Evolutionary conservation across 306 rosid genomes (phyloP).

Genomic region (Sechiopsis laciniata): DNA sequence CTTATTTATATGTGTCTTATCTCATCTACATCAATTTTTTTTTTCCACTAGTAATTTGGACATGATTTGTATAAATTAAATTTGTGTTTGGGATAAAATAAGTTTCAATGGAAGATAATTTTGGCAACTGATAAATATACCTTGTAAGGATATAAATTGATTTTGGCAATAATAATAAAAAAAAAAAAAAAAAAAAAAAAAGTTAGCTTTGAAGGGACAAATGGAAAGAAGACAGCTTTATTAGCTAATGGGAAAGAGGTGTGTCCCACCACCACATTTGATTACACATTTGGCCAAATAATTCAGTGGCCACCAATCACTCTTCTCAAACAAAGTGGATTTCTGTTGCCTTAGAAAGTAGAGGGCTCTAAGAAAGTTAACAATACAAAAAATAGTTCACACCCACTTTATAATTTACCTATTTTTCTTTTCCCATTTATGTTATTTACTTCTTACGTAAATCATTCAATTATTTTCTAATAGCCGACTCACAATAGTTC

Average conservation of each 20-base stretch:
- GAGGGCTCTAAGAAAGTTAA: background rate
- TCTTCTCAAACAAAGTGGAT: conserved; percentile 9
- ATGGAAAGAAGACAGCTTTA: conserved; percentile 3
- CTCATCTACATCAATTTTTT: background rate
- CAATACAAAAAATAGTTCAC: no score
- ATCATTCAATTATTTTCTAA: background rate
- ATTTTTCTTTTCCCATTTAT: background rate
- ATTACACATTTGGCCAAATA: conserved; percentile 8
- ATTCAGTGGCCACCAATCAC: conserved; percentile 5
- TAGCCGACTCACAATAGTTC: background rate
- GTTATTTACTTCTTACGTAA: background rate
- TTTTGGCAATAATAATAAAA: background rate
- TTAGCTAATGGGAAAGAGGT: background rate
- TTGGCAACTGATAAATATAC: no score
- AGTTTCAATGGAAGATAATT: no score
- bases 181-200: background rate
- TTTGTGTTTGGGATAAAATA: background rate
- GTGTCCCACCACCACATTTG: conserved; percentile 19
- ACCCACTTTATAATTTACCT: background rate
- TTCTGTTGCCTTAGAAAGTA: conserved; percentile 3
- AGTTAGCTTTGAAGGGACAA: background rate
- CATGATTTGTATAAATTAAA: background rate
- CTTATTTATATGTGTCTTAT: background rate
- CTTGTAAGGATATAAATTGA: background rate
- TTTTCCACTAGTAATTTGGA: background rate